Evolutionary conservation across 306 rosid genomes (phyloP).

Genomic region (Casuarina glauca): DNA sequence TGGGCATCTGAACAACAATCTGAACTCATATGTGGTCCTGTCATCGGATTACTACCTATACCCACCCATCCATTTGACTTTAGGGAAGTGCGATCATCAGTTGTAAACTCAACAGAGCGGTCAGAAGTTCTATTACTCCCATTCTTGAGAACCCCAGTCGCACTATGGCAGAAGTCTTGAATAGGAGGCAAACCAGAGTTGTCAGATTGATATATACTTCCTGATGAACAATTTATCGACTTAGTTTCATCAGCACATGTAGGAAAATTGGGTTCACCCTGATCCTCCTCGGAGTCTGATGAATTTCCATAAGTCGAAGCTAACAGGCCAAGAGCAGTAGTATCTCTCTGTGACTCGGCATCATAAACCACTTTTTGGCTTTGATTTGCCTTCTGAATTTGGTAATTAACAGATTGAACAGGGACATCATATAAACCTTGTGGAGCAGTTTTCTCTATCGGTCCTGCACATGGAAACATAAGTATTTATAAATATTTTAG

Average conservation of each 20-base stretch:
- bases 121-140: conserved; percentile 33
- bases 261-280: conserved; percentile 38
- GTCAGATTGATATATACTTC: conserved; percentile 38
- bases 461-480: conserved; percentile 42
- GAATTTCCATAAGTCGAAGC: conserved; percentile 85
- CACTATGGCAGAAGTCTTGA: conserved; percentile 35
- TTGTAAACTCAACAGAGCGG: conserved; percentile 42
- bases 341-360: conserved; percentile 42
- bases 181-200: conserved; percentile 44
- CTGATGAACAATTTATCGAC: conserved; percentile 43
- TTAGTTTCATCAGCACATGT: conserved; percentile 41
- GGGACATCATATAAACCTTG: conserved; percentile 43
- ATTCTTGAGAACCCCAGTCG: conserved; percentile 23
- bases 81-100: conserved; percentile 41
- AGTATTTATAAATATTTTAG: neutral
- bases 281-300: conserved; percentile 90
- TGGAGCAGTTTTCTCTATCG: conserved; percentile 39
- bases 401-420: conserved; percentile 43
- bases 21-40: conserved; percentile 32
- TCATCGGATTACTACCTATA: conserved; percentile 40
- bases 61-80: conserved; percentile 33
- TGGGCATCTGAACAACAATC: conserved; percentile 42
- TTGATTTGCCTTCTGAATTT: conserved; percentile 35
- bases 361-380: conserved; percentile 32
- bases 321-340: conserved; percentile 85